Conservation (phyloP, 129 eudicot genomes). For the Lonicera japonica region DNA sequence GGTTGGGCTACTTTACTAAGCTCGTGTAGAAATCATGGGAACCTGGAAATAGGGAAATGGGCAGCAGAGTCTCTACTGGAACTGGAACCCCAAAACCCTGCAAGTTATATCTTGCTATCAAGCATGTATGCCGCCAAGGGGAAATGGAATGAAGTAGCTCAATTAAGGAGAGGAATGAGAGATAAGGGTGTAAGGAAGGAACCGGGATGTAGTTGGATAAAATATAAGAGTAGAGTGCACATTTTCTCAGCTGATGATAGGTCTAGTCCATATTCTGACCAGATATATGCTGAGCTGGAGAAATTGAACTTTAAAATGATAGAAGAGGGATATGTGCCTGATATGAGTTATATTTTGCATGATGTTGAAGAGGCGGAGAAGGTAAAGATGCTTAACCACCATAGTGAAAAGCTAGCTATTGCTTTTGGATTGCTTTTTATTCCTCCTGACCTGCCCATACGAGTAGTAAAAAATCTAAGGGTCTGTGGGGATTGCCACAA, state of each 20-base stretch:
- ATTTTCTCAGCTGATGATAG: conserved; percentile 92
- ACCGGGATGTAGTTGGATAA: conserved; percentile 93
- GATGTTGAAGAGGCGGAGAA: conserved; percentile 75
- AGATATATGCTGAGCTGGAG: conserved; percentile 68
- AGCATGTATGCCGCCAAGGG: conserved; percentile 76
- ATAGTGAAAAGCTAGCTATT: conserved; percentile 91
- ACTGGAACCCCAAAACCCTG: conserved; percentile 82
- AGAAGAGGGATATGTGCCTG: conserved; percentile 78
- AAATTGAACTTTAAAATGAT: conserved; percentile 48
- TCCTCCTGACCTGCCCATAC: conserved; percentile 54
- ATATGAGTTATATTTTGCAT: conserved; percentile 66
- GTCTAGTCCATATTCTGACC: conserved; percentile 54
- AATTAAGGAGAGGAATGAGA: conserved; percentile 65
- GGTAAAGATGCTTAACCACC: conserved; percentile 69
- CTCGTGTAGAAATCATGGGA: conserved; percentile 62
- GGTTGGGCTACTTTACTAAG: conserved; percentile 90
- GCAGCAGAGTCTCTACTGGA: conserved; percentile 73
- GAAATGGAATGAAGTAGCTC: conserved; percentile 79
- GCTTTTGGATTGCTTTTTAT: conserved; percentile 82
- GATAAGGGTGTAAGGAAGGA: conserved; percentile 71
- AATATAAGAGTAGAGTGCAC: conserved; percentile 69
- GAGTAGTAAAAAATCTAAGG: conserved; percentile 86
- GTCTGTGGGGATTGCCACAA: conserved; percentile 90
- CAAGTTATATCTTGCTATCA: conserved; percentile 69
- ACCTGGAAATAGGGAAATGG: conserved; percentile 77